Evolutionary conservation across 345 rosid genomes (phyloP), one percentile per base, ranked within the genome.

Genomic region (Diplotaxis tenuifolia): DNA sequence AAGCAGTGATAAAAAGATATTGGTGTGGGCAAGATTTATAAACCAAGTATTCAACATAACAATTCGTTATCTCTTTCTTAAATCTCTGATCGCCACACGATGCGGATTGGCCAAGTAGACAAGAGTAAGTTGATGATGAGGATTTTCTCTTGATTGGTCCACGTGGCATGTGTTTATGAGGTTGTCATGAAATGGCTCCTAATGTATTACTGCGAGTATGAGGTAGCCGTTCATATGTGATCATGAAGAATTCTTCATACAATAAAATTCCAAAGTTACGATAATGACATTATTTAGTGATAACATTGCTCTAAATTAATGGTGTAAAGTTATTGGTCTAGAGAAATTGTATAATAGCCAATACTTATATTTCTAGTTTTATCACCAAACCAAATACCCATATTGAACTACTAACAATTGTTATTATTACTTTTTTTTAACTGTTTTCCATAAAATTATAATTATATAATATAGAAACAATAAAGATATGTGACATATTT

Each of bases 51-150:
- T 71, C 54, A 71, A 25, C 56, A 70, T 9, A 36, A 68, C 79
- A 75, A 65, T 77, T 77, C 66, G 76, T 77, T 77, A 77, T 77
- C 80, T 76, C 72, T 77, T 42, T 77, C 76, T 65, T 1, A 58
- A 65, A 36, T 59, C 76, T 71, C 32, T 76, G 56, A 65, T 58
- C 20, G 67, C 80, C 80, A 77, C 80, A 77, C 76, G 68, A 77
- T 77, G 6, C 25, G 29, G 80, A 77, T 64, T 71, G 80, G 75
- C 61, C 20, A 76, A 76, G 16, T 21, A 1, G 74, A 62, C 79
- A 56, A 31, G 20, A 70, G 61, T 54, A 76, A 56, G 75, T 31
- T 47, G 75, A 76, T 70, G 60, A 76, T 65, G 71, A 55, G 6
- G 1, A 0, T 18, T 76, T 10, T 14, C 3, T 56, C 7, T 19